Evolutionary conservation across 768 basidiomycete genomes (phyloP).

Genomic region (Suillus tomentosus): DNA sequence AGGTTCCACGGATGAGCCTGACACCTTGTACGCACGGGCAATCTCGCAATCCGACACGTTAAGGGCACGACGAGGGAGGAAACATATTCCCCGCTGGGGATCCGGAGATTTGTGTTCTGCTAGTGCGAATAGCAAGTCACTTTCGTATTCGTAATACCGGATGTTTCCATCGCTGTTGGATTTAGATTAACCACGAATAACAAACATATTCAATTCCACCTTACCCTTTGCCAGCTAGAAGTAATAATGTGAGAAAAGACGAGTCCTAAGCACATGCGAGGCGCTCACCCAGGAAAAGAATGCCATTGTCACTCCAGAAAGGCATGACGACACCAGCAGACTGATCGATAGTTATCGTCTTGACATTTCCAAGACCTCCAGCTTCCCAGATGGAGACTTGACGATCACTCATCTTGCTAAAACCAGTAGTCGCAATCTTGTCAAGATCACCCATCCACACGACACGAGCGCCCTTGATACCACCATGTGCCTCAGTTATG

Average conservation of each 20-base stretch:
- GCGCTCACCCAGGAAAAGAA: slow-evolving; percentile 70
- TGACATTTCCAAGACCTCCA: slow-evolving; percentile 69
- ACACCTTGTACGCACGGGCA: slow-evolving; percentile 90
- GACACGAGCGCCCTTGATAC: slow-evolving; percentile 90
- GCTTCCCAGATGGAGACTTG: slow-evolving; percentile 92
- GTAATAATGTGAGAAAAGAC: slow-evolving; percentile 1
- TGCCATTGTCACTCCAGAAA: slow-evolving; percentile 94
- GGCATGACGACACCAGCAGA: slow-evolving; percentile 95
- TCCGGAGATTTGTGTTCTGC: slow-evolving; percentile 88
- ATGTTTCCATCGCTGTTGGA: slow-evolving; percentile 86
- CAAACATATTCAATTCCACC: slow-evolving; percentile 14
- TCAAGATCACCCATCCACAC: slow-evolving; percentile 91
- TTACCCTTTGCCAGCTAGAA: slow-evolving; percentile 83
- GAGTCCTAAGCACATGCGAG: slow-evolving; percentile 22
- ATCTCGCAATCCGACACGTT: slow-evolving; percentile 93
- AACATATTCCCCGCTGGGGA: slow-evolving; percentile 96
- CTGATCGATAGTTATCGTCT: slow-evolving; percentile 82
- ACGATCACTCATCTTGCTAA: slow-evolving; percentile 95
- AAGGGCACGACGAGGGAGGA: slow-evolving; percentile 90
- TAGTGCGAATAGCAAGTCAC: slow-evolving; percentile 73
- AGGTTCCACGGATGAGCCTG: slow-evolving; percentile 75
- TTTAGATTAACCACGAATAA: slow-evolving; percentile 13
- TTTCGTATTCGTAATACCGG: slow-evolving; percentile 96
- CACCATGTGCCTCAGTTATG: slow-evolving; percentile 82
- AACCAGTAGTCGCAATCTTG: slow-evolving; percentile 91